Evolutionary conservation across 2,329 filamentous ascomycete genomes (phyloP), one percentile per base, ranked within the genome.

Genomic region (Colletotrichum sp.): DNA sequence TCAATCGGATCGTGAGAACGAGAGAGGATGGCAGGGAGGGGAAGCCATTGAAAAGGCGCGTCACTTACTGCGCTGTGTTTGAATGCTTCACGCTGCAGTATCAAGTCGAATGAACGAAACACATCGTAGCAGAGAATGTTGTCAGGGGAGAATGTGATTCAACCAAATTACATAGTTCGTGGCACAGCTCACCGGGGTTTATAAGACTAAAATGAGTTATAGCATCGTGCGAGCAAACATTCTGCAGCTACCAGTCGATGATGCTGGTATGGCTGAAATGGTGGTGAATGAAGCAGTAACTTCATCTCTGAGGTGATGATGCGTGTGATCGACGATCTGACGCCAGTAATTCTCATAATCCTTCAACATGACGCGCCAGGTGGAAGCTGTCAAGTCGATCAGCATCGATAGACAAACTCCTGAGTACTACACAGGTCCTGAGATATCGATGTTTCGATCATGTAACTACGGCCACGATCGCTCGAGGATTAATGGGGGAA

Each of bases 51-150:
- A 22, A 48, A 48, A 13, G 6, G 2, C 2, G 44, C 44, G 10
- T 48, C 10, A 8, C n/a, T 48, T 13, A 13, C n/a, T 48, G n/a
- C 44, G 6, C 44, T 2, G 10, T 48, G 9, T 22, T 48, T 48
- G n/a, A 48, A 48, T 48, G 44, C 18, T 48, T 48, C 10, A 48
- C 12, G 44, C 44, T 48, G n/a, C 44, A 0, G n/a, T 13, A 22
- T 0, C n/a, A 48, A 1, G 0, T 13, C 6, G n/a, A n/a, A 22
- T 48, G n/a, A 48, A 1, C 10, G 6, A 6, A 48, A n/a, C n/a
- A 48, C 44, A 22, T 2, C 12, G 3, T 48, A 4, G 44, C n/a
- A 48, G n/a, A 22, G n/a, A 48, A n/a, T 48, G 39, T n/a, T 2
- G 44, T 22, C 44, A 3, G 1, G 9, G 2, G n/a, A n/a, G 18